These are phyloP conservation scores for Ophiobolus disseminans DNA, from an alignment of 2,329 filamentous ascomycete genomes.

Conservation along the genomic window DNA sequence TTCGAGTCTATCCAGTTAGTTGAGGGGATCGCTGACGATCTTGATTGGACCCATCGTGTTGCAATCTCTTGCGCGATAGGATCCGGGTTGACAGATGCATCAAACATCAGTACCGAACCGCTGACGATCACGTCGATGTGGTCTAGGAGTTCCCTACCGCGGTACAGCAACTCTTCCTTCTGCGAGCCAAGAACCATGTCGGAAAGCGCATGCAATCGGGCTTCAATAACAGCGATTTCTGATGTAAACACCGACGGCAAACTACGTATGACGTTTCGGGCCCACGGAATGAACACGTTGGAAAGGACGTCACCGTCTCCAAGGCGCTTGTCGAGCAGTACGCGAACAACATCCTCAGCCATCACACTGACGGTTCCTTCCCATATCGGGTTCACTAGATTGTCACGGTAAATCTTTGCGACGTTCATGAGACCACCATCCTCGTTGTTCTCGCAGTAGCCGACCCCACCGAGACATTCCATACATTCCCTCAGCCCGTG, in stretches of 20 bases:
- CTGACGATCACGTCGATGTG: constrained; percentile 47
- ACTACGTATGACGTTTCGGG: constrained; percentile 11
- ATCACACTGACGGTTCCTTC: constrained; percentile 77
- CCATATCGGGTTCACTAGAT: constrained; percentile 70
- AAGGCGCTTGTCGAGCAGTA: constrained; percentile 47
- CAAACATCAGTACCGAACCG: constrained; percentile 47
- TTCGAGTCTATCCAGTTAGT: too few relatives aligned
- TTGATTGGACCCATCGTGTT: constrained; percentile 40
- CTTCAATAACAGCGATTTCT: constrained; percentile 17
- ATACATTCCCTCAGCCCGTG: constrained; percentile 63
- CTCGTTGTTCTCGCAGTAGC: constrained; percentile 68
- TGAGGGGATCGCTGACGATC: not conserved
- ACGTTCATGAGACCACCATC: constrained; percentile 67
- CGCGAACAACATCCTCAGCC: constrained; percentile 59
- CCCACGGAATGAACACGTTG: constrained; percentile 30
- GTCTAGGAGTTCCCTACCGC: constrained; percentile 33
- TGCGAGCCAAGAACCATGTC: constrained; percentile 7
- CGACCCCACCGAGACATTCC: constrained; percentile 70
- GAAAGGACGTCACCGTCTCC: constrained; percentile 30
- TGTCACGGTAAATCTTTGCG: constrained; percentile 70
- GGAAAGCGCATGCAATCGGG: constrained; percentile 15
- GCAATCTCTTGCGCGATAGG: constrained; percentile 44
- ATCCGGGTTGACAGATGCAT: constrained; percentile 46
- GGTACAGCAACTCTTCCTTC: constrained; percentile 35
- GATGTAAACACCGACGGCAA: constrained; percentile 11